Base-by-base conservation (phyloP, 306 rosid genomes). In the Quercus suber region DNA sequence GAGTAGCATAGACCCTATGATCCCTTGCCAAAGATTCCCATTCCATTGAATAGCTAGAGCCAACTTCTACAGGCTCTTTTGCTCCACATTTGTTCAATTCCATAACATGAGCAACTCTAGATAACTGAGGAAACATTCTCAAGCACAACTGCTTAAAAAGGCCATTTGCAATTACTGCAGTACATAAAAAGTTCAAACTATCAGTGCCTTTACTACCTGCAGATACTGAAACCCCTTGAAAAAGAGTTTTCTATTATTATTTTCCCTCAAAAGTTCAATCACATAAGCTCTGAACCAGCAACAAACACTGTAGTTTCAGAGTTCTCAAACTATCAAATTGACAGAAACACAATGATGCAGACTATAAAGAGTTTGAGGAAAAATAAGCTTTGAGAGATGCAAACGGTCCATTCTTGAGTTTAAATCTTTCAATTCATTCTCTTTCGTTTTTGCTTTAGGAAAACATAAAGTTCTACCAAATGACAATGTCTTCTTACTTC, bases 61-160 rank as follows among this genome's bases (percentile, higher is more conserved):
- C 95, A 80, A 84, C 87, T 76, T 88, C 96, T 27, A 53, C 31
- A n/a, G 30, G 30, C 77, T 81, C 89, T 76, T 85, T 82, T 20
- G 75, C 70, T 72, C 80, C 85, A 56, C 65, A 28, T 27, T 82
- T 74, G 79, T 86, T 83, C 65, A 84, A 58, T 87, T 92, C 98
- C 82, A 84, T 80, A 69, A 89, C 92, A 23, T 25, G 10, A 33
- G 84, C 82, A 56, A 84, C 89, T 85, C 82, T 83, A 56, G 87
- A 91, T 86, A 95, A 81, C 73, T 91, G 92, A 84, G 97, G 95
- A 83, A 91, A 93, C 82, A 84, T 86, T 91, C 87, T 88, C 90
- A 95, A 77, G 91, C 99, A 95, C 55, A 91, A 84, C 86, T 86
- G 82, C 91, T 93, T 95, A 30, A 79, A 86, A 76, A 93, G 83